These are phyloP conservation scores for Solanum gandarillasii DNA, from an alignment of 257 asterid species.

Conservation along the genomic window DNA sequence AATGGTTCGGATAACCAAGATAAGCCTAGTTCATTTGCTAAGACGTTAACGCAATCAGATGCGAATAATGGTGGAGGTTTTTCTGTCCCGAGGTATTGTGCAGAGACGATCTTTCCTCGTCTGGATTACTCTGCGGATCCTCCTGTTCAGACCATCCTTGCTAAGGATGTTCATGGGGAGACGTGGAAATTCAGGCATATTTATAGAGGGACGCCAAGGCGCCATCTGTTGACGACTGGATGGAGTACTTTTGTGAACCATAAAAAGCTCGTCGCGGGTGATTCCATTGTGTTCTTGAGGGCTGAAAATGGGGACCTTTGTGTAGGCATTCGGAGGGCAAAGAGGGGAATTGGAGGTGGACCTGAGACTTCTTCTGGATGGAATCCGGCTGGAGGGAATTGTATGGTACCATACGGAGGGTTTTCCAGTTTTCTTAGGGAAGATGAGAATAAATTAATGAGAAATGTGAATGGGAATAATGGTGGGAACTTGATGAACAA, in stretches of 20 bases:
- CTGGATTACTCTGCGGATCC: conserved; percentile 72
- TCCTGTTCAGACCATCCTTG: conserved; percentile 77
- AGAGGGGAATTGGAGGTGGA: conserved; percentile 64
- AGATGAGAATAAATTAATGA: conserved; percentile 32
- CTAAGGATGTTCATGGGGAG: conserved; percentile 88
- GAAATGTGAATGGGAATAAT: conserved; percentile 11
- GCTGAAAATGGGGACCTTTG: conserved; percentile 80
- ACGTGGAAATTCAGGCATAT: conserved; percentile 92
- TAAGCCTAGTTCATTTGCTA: conserved; percentile 68
- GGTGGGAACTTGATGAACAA: conserved; percentile 9
- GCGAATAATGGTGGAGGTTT: conserved; percentile 95
- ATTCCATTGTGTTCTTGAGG: conserved; percentile 78
- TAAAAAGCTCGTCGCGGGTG: conserved; percentile 90
- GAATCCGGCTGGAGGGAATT: conserved; percentile 43
- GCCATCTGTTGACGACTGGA: conserved; percentile 90
- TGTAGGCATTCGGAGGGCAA: conserved; percentile 79
- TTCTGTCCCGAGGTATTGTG: conserved; percentile 91
- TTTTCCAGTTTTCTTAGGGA: conserved; percentile 55
- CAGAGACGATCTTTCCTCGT: conserved; percentile 78
- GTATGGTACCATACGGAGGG: conserved; percentile 48
- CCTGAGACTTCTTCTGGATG: conserved; percentile 49
- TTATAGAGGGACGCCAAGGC: conserved; percentile 86
- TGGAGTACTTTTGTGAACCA: conserved; percentile 95
- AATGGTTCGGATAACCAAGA: conserved; percentile 35
- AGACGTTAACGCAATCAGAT: conserved; percentile 83